phyloP scores from a whole-genome alignment of 2,329 filamentous ascomycete genomes.

The Penicillium sp. region DNA sequence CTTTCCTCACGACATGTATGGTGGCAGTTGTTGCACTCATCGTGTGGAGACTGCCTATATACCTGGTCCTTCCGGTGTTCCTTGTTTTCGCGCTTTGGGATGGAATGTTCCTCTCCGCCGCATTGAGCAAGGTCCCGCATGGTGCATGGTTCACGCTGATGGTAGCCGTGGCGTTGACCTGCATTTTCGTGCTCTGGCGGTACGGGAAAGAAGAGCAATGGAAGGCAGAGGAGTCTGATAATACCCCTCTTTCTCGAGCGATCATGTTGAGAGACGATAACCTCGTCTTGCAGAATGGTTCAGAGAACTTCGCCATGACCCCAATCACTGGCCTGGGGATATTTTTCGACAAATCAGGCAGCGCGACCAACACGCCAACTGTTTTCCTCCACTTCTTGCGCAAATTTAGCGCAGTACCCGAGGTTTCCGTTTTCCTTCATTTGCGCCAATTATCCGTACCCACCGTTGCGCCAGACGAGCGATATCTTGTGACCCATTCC shows the following conservation, averaged over 20 bases:
- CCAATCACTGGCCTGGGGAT: constrained; percentile 64
- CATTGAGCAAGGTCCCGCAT: constrained; percentile 70
- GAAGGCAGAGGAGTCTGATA: constrained; percentile 66
- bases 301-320: constrained; percentile 44
- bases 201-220: constrained; percentile 79
- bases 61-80: constrained; percentile 58
- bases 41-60: constrained; percentile 66
- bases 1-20: constrained; percentile 76
- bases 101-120: constrained; percentile 68
- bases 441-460: constrained; percentile 65
- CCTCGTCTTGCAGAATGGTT: constrained; percentile 18
- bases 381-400: constrained; percentile 72
- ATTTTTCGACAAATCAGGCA: constrained; percentile 76
- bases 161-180: constrained; percentile 62
- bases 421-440: constrained; percentile 74
- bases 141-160: constrained; percentile 78
- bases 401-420: constrained; percentile 68
- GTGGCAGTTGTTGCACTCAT: constrained; percentile 70
- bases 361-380: constrained; percentile 58
- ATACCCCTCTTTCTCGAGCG: constrained; percentile 47
- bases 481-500: constrained; percentile 38
- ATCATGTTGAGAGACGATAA: not conserved
- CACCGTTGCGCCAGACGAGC: constrained; percentile 53
- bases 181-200: constrained; percentile 72
- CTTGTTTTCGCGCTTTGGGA: constrained; percentile 67